Evolutionary conservation across 78 protist genomes (phyloP).

Genomic region (Dictyostelium intermedium): DNA sequence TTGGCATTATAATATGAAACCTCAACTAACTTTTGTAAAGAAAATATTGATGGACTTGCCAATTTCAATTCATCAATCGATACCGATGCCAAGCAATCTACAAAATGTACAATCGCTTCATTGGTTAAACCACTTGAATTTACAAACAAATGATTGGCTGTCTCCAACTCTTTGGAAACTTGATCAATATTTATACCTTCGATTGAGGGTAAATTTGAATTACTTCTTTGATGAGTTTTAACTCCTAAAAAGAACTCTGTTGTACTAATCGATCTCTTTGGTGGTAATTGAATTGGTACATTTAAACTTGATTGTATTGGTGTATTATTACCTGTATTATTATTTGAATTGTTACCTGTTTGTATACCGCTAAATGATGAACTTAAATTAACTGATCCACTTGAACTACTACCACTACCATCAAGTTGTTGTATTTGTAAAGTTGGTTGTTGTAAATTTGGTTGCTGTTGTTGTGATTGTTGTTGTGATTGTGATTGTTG

Average conservation of each 20-base stretch:
- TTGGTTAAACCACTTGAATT: constrained; percentile 22
- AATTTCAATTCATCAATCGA: constrained; percentile 88
- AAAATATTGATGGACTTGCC: constrained; percentile 90
- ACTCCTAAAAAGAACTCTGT: constrained; percentile 32
- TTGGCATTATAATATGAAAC: constrained; percentile 94
- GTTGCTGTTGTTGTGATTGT: not conserved
- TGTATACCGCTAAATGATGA: not conserved
- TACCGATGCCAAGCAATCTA: constrained; percentile 86
- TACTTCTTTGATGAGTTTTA: not conserved
- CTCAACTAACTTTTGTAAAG: constrained; percentile 95
- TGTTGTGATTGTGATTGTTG: not conserved
- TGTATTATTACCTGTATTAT: not conserved
- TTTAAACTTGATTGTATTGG: not conserved
- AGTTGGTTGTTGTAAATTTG: not conserved
- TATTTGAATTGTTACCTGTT: not conserved
- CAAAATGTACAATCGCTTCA: constrained; percentile 92
- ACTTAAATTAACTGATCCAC: not conserved
- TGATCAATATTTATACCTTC: constrained; percentile 56
- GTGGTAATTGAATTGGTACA: not conserved
- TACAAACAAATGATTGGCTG: constrained; percentile 61
- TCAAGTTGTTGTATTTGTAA: not conserved
- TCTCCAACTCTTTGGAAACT: constrained; percentile 59
- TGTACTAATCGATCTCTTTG: constrained; percentile 23
- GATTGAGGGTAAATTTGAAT: constrained; percentile 13
- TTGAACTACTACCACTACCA: not conserved